These are phyloP conservation scores for Cudoniella acicularis DNA, from an alignment of 495 filamentous ascomycete species.

Conservation along the genomic window DNA sequence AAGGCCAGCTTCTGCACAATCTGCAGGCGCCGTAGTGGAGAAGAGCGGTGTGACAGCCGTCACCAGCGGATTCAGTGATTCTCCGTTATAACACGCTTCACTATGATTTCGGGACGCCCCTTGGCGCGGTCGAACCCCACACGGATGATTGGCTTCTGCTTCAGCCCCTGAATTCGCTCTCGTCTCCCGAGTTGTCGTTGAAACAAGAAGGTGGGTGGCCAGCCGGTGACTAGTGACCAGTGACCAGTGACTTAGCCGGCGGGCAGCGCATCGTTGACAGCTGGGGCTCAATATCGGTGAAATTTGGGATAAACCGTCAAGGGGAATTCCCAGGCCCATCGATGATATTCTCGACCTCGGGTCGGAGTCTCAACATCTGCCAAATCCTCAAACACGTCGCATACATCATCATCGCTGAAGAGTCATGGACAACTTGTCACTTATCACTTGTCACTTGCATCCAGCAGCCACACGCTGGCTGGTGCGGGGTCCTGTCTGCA, in stretches of 20 bases:
- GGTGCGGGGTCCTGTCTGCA: background rate
- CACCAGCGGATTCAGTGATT: background rate
- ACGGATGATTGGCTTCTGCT: background rate
- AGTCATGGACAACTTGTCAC: background rate
- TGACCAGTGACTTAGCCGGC: too few relatives aligned
- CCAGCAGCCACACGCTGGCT: background rate
- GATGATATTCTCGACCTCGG: background rate
- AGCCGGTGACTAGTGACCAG: too few relatives aligned
- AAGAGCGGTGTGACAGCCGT: constrained; percentile 19
- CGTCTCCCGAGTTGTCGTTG: constrained; percentile 5
- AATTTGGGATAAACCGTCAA: constrained; percentile 3
- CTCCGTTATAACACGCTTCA: background rate
- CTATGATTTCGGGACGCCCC: background rate
- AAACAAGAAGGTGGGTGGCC: constrained; percentile 5
- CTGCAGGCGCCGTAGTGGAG: constrained; percentile 21
- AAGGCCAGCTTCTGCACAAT: background rate
- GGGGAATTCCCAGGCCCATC: too few relatives aligned
- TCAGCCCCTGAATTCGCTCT: background rate
- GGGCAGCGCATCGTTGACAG: background rate
- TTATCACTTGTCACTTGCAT: background rate
- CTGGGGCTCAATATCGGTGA: background rate
- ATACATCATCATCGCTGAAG: too few relatives aligned
- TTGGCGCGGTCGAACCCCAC: background rate
- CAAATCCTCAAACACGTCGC: background rate
- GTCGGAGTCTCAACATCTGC: background rate